Evolutionary conservation across 176 grass and related monocot genomes (phyloP), one percentile per base, ranked within the genome.

Genomic region (Musa beccarii): DNA sequence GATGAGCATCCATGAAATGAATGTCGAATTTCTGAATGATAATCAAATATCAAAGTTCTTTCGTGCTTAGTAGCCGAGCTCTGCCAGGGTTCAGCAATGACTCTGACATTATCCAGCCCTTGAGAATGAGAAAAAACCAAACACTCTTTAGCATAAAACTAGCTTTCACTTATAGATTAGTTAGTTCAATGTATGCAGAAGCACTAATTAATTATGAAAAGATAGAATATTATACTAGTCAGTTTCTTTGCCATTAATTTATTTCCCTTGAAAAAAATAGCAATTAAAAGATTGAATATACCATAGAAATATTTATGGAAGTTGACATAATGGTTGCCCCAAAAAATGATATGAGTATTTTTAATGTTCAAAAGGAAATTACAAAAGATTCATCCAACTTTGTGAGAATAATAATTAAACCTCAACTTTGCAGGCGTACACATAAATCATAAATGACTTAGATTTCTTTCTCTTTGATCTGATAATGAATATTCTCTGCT

Each of bases 41-140:
- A 5, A 53, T 11, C 2, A 25, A 16, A 5, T 2, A 52, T 77
- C 49, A 77, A 0, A 10, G 17, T 51, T 66, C 43, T 53, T 51
- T 64, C 11, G 61, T 2, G 23, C 59, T 50, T 17, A 49, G 17
- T 53, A 77, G 61, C 61, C 75, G 59, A 53, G 75, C 61, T 65
- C 75, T 63, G 10, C 75, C 75, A 21, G 75, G 75, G 17, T 77
- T 77, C 22, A 77, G 59, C 75, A 77, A 65, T 10, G 75, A 66
- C 1, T 77, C 61, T 1, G 75, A 77, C 75, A 77, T 77, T 53
- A 77, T 77, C 75, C 75, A 77, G 53, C 75, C 75, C 75, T 77
- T 43, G 34, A 43, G 4, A 6, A 43, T 14, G 9, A 6, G 16
- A 52, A 77, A 19, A 52, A 1, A 65, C 25, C 51, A 26, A 34